These are phyloP conservation scores for Colletotrichum abscissum DNA, from an alignment of 2,329 filamentous ascomycete species.

Conservation along the genomic window DNA sequence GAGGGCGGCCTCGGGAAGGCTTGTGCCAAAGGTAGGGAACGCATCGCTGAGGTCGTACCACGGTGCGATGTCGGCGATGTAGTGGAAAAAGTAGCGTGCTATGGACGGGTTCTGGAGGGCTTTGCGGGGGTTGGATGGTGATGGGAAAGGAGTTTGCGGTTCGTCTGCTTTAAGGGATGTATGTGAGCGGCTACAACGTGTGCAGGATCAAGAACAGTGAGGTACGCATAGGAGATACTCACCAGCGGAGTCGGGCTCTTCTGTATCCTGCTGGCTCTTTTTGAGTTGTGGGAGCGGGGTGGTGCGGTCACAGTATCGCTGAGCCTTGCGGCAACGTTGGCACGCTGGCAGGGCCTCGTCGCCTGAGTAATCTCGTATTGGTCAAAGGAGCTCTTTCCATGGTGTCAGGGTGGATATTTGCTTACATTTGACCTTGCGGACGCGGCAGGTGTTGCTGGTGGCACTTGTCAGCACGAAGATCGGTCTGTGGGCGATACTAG, in stretches of 20 bases:
- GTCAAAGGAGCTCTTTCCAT: background rate
- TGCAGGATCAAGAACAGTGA: background rate
- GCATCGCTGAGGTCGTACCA: slow-evolving; percentile 62
- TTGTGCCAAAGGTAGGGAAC: slow-evolving; percentile 45
- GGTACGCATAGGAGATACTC: background rate
- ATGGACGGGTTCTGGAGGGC: slow-evolving; percentile 46
- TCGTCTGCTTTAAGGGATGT: background rate
- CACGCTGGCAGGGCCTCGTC: slow-evolving; percentile 47
- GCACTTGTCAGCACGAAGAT: background rate
- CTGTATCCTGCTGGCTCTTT: background rate
- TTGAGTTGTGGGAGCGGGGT: slow-evolving; percentile 31
- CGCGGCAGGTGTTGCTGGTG: slow-evolving; percentile 49
- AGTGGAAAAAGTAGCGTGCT: slow-evolving; percentile 51
- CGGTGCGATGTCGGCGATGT: slow-evolving; percentile 50
- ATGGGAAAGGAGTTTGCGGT: background rate
- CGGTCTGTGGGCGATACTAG: background rate
- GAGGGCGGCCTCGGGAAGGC: slow-evolving; percentile 50
- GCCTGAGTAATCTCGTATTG: slow-evolving; percentile 39
- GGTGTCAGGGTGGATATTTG: background rate
- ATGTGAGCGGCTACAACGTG: background rate
- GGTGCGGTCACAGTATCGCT: slow-evolving; percentile 49
- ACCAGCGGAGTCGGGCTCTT: background rate
- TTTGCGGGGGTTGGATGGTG: slow-evolving; percentile 39
- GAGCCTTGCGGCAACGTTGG: slow-evolving; percentile 43
- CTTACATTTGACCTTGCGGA: slow-evolving; percentile 50